Evolutionary conservation across 768 basidiomycete genomes (phyloP).

Genomic region (Phylloporus arenicola): DNA sequence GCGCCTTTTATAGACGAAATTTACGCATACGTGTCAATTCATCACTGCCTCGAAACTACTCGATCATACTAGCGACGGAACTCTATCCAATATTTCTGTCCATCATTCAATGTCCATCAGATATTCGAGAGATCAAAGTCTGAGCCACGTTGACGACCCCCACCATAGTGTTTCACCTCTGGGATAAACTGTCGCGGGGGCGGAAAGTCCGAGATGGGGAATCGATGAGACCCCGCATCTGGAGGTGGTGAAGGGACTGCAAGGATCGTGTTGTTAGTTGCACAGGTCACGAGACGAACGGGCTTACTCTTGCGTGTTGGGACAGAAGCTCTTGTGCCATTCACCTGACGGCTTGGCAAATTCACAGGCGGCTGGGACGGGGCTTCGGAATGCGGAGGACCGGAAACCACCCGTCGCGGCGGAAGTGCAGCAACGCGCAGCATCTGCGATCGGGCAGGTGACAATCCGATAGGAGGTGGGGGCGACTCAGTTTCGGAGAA

Average conservation of each 20-base stretch:
- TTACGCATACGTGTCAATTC: constrained; percentile 30
- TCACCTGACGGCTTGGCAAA: constrained; percentile 17
- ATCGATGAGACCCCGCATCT: constrained; percentile 61
- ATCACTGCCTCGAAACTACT: background rate
- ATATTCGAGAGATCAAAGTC: constrained; percentile 53
- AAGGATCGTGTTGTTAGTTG: constrained; percentile 12
- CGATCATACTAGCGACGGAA: background rate
- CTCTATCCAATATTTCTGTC: background rate
- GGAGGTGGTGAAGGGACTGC: constrained; percentile 56
- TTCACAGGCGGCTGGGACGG: constrained; percentile 10
- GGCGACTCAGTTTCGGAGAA: constrained; percentile 41
- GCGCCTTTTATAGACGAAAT: constrained; percentile 19
- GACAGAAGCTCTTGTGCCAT: constrained; percentile 32
- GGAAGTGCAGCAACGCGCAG: constrained; percentile 13
- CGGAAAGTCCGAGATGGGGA: constrained; percentile 75
- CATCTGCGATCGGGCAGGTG: constrained; percentile 23
- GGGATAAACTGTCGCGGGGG: constrained; percentile 61
- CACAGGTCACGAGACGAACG: background rate
- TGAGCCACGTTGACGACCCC: constrained; percentile 65
- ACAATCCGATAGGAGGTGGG: constrained; percentile 29
- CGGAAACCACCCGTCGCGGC: constrained; percentile 23
- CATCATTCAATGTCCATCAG: constrained; percentile 9
- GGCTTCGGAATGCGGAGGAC: constrained; percentile 18
- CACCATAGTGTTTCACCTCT: constrained; percentile 50
- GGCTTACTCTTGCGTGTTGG: constrained; percentile 47